Conservation (phyloP, 2,329 filamentous ascomycete genomes). For the Coniochaeta sp. region DNA sequence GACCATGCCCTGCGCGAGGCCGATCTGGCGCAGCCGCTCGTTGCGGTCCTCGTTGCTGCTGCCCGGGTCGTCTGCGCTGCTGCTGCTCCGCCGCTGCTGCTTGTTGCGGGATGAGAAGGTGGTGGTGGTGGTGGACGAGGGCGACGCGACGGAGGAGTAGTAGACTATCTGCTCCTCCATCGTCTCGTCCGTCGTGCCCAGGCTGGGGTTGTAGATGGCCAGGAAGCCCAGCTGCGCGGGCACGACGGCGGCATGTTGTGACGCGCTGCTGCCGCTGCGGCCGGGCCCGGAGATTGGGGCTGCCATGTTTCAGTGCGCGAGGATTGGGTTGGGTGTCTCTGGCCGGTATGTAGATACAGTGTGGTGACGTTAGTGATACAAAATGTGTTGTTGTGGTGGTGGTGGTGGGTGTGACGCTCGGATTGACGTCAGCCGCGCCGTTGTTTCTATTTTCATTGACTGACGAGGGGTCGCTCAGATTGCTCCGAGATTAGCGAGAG, state of each 20-base stretch:
- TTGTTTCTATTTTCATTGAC: no score
- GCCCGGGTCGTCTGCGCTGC: conserved; percentile 30
- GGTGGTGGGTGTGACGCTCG: background rate
- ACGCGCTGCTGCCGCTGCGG: background rate
- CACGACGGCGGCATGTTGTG: conserved; percentile 31
- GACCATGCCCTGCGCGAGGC: conserved; percentile 93
- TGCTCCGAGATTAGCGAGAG: background rate
- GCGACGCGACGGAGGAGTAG: conserved; percentile 59
- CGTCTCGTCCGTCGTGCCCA: conserved; percentile 55
- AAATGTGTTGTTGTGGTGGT: no score
- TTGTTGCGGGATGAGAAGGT: conserved; percentile 21
- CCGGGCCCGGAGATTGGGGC: background rate
- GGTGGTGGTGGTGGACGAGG: background rate
- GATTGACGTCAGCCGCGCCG: background rate
- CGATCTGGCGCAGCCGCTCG: conserved; percentile 84
- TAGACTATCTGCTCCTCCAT: conserved; percentile 84
- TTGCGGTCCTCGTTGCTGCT: conserved; percentile 60
- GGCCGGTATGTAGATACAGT: no score
- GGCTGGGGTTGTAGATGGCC: conserved; percentile 82
- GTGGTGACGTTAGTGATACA: no score
- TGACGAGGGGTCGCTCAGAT: no score
- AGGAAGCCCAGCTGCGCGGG: conserved; percentile 87
- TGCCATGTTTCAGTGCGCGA: background rate
- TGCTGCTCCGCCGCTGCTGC: conserved; percentile 27
- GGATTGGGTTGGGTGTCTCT: no score